Evolutionary conservation across 805 yeast genomes (phyloP).

Genomic region (Kodamaea sagamina): DNA sequence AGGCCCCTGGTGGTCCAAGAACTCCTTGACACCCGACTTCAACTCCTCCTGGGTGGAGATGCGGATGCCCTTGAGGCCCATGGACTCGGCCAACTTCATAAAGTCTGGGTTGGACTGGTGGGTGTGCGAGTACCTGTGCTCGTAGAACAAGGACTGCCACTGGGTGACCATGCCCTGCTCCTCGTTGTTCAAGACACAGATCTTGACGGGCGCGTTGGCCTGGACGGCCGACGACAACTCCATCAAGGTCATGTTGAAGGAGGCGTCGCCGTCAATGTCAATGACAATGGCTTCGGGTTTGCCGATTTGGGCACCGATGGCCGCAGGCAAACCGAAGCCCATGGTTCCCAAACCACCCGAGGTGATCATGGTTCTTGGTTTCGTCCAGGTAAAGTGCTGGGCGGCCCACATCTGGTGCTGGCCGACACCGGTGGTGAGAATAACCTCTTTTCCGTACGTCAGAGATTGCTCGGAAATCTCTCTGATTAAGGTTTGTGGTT

Average conservation of each 20-base stretch:
- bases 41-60: conserved; percentile 67
- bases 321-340: conserved; percentile 98
- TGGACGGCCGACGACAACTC: conserved; percentile 95
- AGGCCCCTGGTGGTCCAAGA: conserved; percentile 79
- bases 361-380: conserved; percentile 93
- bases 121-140: conserved; percentile 96
- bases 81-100: conserved; percentile 88
- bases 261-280: conserved; percentile 98
- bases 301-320: conserved; percentile 97
- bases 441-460: conserved; percentile 67
- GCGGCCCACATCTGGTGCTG: conserved; percentile 99
- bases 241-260: conserved; percentile 96
- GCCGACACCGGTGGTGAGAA: conserved; percentile 97
- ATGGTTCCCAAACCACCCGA: conserved; percentile 99
- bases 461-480: conserved; percentile 75
- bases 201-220: conserved; percentile 87
- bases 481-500: conserved; percentile 88
- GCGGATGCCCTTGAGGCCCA: conserved; percentile 86
- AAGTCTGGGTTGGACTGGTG: conserved; percentile 96
- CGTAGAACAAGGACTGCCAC: conserved; percentile 97
- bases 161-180: conserved; percentile 99
- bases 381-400: conserved; percentile 92
- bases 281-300: conserved; percentile 92
- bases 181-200: conserved; percentile 88
- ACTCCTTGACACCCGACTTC: conserved; percentile 51